Evolutionary conservation across 768 basidiomycete genomes (phyloP).

Genomic region (Floccularia luteovirens): DNA sequence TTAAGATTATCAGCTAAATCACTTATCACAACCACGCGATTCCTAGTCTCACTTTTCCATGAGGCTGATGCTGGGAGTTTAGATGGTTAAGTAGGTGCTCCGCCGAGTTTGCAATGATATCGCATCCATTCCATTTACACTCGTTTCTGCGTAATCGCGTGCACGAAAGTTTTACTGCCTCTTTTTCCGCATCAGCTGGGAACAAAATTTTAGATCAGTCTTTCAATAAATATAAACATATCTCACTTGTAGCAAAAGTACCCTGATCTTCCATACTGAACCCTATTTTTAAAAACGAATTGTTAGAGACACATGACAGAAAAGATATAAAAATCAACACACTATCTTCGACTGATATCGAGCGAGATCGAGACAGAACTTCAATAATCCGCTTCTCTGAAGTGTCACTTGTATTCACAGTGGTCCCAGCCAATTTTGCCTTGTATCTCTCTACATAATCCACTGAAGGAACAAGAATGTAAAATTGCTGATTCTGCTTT

Average conservation of each 20-base stretch:
- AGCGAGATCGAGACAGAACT: too few species aligned
- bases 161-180: conserved; percentile 39
- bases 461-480: too few species aligned
- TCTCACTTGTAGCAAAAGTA: conserved; percentile 12
- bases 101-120: conserved; percentile 43
- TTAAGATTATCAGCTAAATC: conserved; percentile 2
- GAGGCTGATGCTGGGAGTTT: conserved; percentile 23
- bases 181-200: conserved; percentile 35
- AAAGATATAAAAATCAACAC: too few species aligned
- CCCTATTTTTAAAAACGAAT: neutral
- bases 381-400: too few species aligned
- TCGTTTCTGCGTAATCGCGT: conserved; percentile 34
- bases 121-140: conserved; percentile 60
- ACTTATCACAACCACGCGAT: conserved; percentile 4
- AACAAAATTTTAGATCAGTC: conserved; percentile 10
- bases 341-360: too few species aligned
- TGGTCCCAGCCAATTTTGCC: too few species aligned
- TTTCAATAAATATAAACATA: conserved; percentile 4
- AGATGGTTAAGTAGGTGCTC: conserved; percentile 45
- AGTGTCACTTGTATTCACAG: too few species aligned
- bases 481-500: too few species aligned
- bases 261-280: conserved; percentile 7
- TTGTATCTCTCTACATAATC: too few species aligned
- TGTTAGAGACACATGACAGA: too few species aligned
- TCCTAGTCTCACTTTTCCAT: neutral